Conservation (phyloP, 1,139 yeast genomes). For the Entelexis sorbosivorans region DNA sequence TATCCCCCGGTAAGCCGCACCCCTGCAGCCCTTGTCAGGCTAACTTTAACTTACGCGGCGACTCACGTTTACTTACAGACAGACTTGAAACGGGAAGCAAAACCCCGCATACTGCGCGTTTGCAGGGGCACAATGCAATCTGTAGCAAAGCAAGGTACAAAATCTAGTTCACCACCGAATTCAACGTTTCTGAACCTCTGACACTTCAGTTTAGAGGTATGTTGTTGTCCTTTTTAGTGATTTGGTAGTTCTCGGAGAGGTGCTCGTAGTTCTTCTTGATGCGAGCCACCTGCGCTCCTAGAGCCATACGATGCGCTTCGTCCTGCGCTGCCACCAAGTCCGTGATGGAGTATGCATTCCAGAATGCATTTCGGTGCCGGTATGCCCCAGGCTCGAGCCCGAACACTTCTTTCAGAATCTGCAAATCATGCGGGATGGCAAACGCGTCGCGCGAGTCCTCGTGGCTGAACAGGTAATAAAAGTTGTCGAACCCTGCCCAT, state of each 20-base stretch:
- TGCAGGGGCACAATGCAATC: too few relatives aligned
- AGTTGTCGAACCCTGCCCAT: constrained; percentile 25
- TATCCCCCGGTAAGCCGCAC: too few relatives aligned
- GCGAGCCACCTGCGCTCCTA: neutral
- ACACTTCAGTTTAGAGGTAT: too few relatives aligned
- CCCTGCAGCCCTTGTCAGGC: too few relatives aligned
- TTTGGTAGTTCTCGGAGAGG: neutral
- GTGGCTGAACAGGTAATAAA: constrained; percentile 23
- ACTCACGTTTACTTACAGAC: too few relatives aligned
- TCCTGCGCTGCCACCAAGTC: neutral
- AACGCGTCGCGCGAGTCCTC: constrained; percentile 23
- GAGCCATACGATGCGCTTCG: neutral
- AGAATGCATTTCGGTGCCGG: neutral
- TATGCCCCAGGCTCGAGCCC: neutral
- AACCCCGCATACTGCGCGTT: too few relatives aligned
- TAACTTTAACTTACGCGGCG: too few relatives aligned
- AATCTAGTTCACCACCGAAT: too few relatives aligned
- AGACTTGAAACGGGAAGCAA: too few relatives aligned
- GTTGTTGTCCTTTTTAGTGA: neutral
- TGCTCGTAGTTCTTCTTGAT: neutral
- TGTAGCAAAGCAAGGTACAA: too few relatives aligned
- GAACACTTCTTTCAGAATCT: constrained; percentile 21
- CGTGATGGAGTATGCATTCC: neutral
- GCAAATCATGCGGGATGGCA: constrained; percentile 24
- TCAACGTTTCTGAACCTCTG: too few relatives aligned